phyloP scores from a whole-genome alignment of 192 early-diverging fungal genomes.

The Physocladia obscura region DNA sequence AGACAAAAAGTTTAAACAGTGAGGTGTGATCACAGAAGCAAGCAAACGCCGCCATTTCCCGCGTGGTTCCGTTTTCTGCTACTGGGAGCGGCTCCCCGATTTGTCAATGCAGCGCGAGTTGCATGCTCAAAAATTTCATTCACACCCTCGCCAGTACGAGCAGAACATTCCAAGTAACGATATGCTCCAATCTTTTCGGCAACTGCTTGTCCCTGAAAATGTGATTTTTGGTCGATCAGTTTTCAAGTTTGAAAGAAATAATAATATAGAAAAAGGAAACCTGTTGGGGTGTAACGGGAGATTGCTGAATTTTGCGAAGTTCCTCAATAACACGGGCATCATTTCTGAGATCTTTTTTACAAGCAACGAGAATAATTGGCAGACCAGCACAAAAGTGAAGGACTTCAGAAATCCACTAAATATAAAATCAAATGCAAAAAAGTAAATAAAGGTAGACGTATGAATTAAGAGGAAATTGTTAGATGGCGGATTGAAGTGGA shows the following conservation, averaged over 20 bases:
- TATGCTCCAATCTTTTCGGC: conserved; percentile 83
- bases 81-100: conserved; percentile 1
- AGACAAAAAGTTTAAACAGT: no score
- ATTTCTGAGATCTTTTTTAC: conserved; percentile 87
- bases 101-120: conserved; percentile 38
- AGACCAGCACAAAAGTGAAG: conserved; percentile 80
- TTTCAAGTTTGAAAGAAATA: neutral
- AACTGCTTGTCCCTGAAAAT: conserved; percentile 60
- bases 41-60: no score
- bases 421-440: neutral
- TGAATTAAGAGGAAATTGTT: neutral
- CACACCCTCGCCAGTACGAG: conserved; percentile 74
- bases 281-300: conserved; percentile 72
- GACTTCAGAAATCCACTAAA: conserved; percentile 85
- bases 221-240: neutral
- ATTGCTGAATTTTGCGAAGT: conserved; percentile 69
- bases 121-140: conserved; percentile 19
- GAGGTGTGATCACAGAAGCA: no score
- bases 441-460: neutral
- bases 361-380: conserved; percentile 82
- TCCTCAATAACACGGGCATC: conserved; percentile 76
- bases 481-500: neutral
- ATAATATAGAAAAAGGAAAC: conserved; percentile 33
- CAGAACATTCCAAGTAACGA: conserved; percentile 92
- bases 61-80: no score